Evolutionary conservation across 257 asterid genomes (phyloP), one percentile per base, ranked within the genome.

Genomic region (Petunia axillaris): DNA sequence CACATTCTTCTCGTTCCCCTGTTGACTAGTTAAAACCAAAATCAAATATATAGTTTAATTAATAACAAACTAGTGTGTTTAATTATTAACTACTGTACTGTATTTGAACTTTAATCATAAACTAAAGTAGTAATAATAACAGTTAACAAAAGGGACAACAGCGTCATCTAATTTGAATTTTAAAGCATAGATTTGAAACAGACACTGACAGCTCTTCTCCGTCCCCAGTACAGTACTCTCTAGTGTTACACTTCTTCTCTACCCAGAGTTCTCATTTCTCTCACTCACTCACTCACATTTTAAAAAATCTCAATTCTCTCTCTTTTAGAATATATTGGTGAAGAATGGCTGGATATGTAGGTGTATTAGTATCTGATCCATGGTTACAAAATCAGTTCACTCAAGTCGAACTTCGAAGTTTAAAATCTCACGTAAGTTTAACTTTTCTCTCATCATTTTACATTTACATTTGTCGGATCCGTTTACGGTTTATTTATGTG

Each of bases 361-460:
- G 84, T 48, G 80, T 81, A 36, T 65, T 81, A 16, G 80, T 81
- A 11, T 81, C 84, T 37, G 84, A 81, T 75, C 84, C 84, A 35
- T 81, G 84, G 84, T 76, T 81, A 11, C 84, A 81, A 78, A 62
- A 81, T 40, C 84, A 81, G 67, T 81, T 81, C 65, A 81, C 84
- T 40, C 84, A 81, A 41, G 84, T 75, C 14, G 80, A 81, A 67
- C 80, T 81, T 39, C 75, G 76, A 44, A 75, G 80, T 64, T 81
- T 81, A 37, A 81, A 81, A 38, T 59, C 84, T 64, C 79, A 62
- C 43, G 84, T 81, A 75, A 78, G 81, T 81, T 7, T 46, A 39
- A 68, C 25, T n/a, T 68, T 68, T 10, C 25, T 14, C 58, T 40
- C 16, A 4, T 40, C 39, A 1, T 46, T 46, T 8, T 5, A 5